phyloP scores from a whole-genome alignment of 352 stramenopile genomes.

The Chrysophaeum taylorii region DNA sequence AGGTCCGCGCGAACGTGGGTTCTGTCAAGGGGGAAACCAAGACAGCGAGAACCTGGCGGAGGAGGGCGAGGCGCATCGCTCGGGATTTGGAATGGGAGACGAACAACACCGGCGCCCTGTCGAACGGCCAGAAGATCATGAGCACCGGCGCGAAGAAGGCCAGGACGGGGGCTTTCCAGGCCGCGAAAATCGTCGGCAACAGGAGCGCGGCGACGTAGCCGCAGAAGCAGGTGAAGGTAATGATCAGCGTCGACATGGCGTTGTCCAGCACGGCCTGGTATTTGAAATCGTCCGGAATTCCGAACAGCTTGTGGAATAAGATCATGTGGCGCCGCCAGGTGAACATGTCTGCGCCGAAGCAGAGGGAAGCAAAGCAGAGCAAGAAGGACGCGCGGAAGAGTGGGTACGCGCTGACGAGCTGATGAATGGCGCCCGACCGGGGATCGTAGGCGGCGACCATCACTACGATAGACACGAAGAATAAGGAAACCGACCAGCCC shows the following conservation, averaged over 20 bases:
- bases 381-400: constrained; percentile 2
- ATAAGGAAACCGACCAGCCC: neutral
- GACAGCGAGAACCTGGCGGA: neutral
- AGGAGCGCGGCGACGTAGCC: neutral
- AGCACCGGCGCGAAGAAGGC: constrained; percentile 1
- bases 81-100: neutral
- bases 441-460: neutral
- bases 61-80: neutral
- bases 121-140: neutral
- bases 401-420: neutral
- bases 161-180: neutral
- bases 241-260: neutral
- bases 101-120: neutral
- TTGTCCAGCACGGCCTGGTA: neutral
- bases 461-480: neutral
- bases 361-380: neutral
- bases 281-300: neutral
- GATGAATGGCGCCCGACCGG: neutral
- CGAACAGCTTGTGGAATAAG: neutral
- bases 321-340: neutral
- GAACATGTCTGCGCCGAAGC: neutral
- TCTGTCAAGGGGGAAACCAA: neutral
- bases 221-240: neutral
- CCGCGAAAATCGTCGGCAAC: neutral
- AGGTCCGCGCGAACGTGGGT: neutral